Conservation (phyloP, 1,139 yeast genomes). For the Geotrichum candidum region DNA sequence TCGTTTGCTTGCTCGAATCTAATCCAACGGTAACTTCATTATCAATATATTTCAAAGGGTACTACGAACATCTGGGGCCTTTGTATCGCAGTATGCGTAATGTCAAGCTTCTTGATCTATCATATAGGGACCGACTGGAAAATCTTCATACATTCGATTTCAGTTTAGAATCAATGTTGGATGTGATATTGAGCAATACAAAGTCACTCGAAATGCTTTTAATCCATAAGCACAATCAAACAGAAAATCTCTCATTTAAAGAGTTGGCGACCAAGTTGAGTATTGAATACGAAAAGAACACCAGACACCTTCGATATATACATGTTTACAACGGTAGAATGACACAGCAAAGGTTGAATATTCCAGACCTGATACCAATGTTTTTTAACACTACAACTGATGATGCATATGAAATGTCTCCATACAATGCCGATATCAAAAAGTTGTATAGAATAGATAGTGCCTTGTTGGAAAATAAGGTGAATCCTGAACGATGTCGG, state of each 20-base stretch:
- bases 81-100: too few relatives aligned
- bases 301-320: background rate
- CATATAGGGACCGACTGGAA: too few relatives aligned
- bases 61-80: too few relatives aligned
- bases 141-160: too few relatives aligned
- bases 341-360: background rate
- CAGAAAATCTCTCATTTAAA: background rate
- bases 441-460: background rate
- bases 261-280: background rate
- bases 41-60: too few relatives aligned
- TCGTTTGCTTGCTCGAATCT: background rate
- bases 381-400: too few relatives aligned
- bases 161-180: background rate
- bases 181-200: background rate
- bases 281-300: background rate
- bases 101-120: too few relatives aligned
- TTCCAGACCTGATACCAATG: background rate
- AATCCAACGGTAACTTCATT: background rate
- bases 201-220: background rate
- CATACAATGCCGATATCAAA: background rate
- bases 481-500: background rate
- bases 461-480: background rate
- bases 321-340: background rate
- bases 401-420: background rate
- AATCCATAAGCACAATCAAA: background rate